These are phyloP conservation scores for Flueggea neowawraea DNA, from an alignment of 441 rosid species.

Conservation along the genomic window DNA sequence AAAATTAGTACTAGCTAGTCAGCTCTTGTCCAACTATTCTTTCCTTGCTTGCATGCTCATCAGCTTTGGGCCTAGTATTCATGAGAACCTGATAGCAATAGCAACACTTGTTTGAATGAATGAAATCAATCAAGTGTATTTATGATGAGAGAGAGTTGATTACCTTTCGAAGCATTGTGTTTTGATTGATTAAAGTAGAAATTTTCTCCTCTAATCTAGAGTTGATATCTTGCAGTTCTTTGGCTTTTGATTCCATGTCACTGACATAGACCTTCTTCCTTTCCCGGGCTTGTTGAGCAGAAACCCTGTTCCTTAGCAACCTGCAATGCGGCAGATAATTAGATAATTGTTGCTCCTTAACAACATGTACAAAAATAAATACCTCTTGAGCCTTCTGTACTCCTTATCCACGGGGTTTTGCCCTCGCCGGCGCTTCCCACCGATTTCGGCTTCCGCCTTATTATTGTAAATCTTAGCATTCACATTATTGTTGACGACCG, in stretches of 20 bases:
- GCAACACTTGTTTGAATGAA: no score
- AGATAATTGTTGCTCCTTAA: no score
- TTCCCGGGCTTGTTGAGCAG: constrained; percentile 84
- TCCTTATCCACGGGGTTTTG: constrained; percentile 93
- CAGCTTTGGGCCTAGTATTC: no score
- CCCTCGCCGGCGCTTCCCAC: constrained; percentile 65
- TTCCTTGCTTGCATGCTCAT: no score
- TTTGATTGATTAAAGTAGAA: constrained; percentile 61
- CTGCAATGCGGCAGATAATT: constrained; percentile 14
- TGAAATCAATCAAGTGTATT: no score
- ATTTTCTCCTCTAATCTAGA: constrained; percentile 60
- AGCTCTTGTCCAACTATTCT: no score
- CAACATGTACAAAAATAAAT: not conserved
- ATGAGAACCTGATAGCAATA: no score
- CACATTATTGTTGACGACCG: constrained; percentile 52
- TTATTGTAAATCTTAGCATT: constrained; percentile 36
- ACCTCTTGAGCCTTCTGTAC: constrained; percentile 88
- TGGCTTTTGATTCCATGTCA: constrained; percentile 55
- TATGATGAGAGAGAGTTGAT: no score
- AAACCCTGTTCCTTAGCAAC: constrained; percentile 72
- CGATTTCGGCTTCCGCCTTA: constrained; percentile 43
- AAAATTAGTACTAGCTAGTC: no score
- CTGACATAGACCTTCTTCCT: constrained; percentile 69
- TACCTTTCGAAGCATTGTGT: constrained; percentile 69
- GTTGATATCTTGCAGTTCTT: constrained; percentile 50